Percentiles rank a stretch among this genome's conserved stretches.
Evolutionary conservation across 352 stramenopile species (phyloP).

Genomic region (Pythium guiyangense): DNA sequence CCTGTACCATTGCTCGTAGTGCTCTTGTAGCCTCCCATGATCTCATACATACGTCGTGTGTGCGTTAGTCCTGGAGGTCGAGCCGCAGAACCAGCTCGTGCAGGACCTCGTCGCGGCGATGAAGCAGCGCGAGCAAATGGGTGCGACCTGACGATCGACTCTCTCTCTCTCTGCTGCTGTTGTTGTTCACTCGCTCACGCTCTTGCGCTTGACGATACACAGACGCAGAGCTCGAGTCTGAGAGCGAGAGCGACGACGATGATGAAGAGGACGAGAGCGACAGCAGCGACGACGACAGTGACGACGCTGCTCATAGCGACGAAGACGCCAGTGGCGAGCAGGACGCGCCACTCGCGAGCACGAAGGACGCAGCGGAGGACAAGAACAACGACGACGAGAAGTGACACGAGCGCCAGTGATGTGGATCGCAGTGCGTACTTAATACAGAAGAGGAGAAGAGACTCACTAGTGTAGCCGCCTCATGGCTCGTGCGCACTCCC

Average conservation of each 20-base stretch:
- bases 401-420: not conserved
- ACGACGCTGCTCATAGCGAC: slow-evolving; percentile 16
- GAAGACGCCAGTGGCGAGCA: not conserved
- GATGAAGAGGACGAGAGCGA: slow-evolving; percentile 33
- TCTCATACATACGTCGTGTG: not conserved
- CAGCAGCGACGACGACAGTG: slow-evolving; percentile 15
- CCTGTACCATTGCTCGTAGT: not conserved
- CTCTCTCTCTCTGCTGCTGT: not conserved
- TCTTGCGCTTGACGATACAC: not conserved
- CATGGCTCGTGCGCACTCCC: not conserved
- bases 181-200: not conserved
- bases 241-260: slow-evolving; percentile 48
- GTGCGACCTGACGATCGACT: slow-evolving; percentile 10
- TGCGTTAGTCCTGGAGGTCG: slow-evolving; percentile 40
- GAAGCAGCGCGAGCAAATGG: slow-evolving; percentile 52
- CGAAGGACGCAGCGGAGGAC: slow-evolving; percentile 18
- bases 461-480: not conserved
- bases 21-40: not conserved
- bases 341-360: not conserved
- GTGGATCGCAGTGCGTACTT: not conserved
- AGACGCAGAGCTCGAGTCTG: slow-evolving; percentile 34
- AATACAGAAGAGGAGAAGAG: not conserved
- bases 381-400: slow-evolving; percentile 15
- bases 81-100: slow-evolving; percentile 64
- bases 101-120: slow-evolving; percentile 55